Percentiles rank a stretch among this genome's conserved stretches.
Conservation (phyloP, 306 rosid genomes). For the cucumber (Cucumis sativus) region DNA sequence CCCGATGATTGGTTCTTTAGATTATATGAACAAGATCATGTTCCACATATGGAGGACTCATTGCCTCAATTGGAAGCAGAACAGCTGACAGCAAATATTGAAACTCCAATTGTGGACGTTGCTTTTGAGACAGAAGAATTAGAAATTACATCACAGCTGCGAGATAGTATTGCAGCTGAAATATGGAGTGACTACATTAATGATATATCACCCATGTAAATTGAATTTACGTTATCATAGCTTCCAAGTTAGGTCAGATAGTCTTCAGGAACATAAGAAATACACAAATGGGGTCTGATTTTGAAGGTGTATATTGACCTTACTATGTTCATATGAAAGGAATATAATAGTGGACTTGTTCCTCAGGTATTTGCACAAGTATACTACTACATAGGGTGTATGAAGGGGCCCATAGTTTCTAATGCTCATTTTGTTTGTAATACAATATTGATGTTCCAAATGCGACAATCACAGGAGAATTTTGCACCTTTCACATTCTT, state of each 20-base stretch:
- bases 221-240: constrained; percentile 5
- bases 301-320: constrained; percentile 26
- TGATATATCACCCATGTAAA: constrained; percentile 41
- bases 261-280: constrained; percentile 12
- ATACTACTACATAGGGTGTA: neutral
- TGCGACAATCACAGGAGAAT: neutral
- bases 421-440: neutral
- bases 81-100: constrained; percentile 14
- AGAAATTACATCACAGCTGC: constrained; percentile 29
- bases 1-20: constrained; percentile 70
- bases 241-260: constrained; percentile 21
- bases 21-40: constrained; percentile 32
- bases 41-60: constrained; percentile 32
- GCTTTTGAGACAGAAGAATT: constrained; percentile 34
- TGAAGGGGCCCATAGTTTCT: neutral
- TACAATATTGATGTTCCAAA: neutral
- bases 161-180: constrained; percentile 56
- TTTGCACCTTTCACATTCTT: neutral
- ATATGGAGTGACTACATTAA: constrained; percentile 64
- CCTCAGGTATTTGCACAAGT: neutral
- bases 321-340: constrained; percentile 26
- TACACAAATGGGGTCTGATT: constrained; percentile 11
- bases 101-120: constrained; percentile 24
- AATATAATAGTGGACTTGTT: constrained; percentile 12
- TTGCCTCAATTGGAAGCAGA: constrained; percentile 28